phyloP scores from a whole-genome alignment of 345 rosid species.

The Clarkia xantiana region DNA sequence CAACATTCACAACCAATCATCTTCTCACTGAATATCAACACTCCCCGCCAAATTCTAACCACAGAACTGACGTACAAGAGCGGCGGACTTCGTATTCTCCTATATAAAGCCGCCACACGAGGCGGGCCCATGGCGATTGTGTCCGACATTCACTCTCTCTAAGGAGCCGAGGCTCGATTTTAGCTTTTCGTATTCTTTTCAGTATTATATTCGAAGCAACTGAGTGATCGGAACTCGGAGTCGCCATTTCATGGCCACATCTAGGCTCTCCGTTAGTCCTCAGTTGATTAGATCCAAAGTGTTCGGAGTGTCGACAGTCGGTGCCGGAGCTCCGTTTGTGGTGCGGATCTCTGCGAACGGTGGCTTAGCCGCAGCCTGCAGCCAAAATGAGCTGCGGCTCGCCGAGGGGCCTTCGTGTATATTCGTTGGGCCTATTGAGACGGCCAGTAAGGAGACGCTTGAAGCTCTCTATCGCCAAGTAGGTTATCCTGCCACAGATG shows the following conservation, averaged over 20 bases:
- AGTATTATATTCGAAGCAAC: slow-evolving; percentile 1
- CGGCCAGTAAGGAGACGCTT: slow-evolving; percentile 82
- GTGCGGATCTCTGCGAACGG: slow-evolving; percentile 30
- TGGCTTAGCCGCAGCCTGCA: slow-evolving; percentile 23
- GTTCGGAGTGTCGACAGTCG: slow-evolving; percentile 18
- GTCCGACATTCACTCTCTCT: no score
- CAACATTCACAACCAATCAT: slow-evolving; percentile 8
- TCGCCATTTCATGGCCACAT: slow-evolving; percentile 42
- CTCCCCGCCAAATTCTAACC: background rate
- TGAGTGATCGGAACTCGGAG: background rate
- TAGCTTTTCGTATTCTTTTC: no score
- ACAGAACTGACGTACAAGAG: no score
- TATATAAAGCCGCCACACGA: no score
- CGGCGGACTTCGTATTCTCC: no score
- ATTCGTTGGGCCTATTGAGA: slow-evolving; percentile 81
- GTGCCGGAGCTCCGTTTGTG: slow-evolving; percentile 30
- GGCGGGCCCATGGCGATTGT: no score
- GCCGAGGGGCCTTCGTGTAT: slow-evolving; percentile 78
- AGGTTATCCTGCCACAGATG: background rate
- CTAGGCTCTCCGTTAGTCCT: slow-evolving; percentile 32
- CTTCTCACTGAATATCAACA: background rate
- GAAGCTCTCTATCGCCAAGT: slow-evolving; percentile 92
- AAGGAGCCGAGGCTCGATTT: no score
- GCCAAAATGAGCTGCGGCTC: slow-evolving; percentile 13
- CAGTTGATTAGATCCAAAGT: slow-evolving; percentile 30